A percentile compares a stretch with the other conserved stretches of the same genome.
phyloP scores from a whole-genome alignment of 1,284 basidiomycete species.

The Ganoderma meredithae region DNA sequence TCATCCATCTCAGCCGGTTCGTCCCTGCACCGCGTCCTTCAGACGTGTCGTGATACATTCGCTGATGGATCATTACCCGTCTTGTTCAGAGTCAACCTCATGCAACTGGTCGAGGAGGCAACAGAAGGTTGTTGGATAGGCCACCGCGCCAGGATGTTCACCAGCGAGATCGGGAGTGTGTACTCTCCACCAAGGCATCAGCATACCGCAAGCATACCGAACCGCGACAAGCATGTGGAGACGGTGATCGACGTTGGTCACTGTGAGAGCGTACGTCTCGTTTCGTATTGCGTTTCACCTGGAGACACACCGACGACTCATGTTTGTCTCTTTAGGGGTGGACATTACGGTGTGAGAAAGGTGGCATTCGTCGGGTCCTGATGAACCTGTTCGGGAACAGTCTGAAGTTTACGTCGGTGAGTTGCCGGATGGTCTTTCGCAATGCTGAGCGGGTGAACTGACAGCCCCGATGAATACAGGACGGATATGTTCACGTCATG shows the following conservation, averaged over 20 bases:
- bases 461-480: slow-evolving; percentile 48
- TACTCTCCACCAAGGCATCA: slow-evolving; percentile 81
- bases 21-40: slow-evolving; percentile 27
- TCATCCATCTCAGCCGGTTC: slow-evolving; percentile 73
- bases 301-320: not conserved
- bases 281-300: not conserved
- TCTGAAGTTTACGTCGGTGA: slow-evolving; percentile 87
- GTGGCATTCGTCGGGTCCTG: slow-evolving; percentile 89
- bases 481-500: slow-evolving; percentile 89
- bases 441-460: slow-evolving; percentile 13
- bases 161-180: slow-evolving; percentile 88
- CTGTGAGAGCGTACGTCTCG: slow-evolving; percentile 62
- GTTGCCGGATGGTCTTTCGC: slow-evolving; percentile 29
- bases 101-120: slow-evolving; percentile 93
- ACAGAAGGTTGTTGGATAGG: slow-evolving; percentile 97
- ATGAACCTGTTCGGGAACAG: slow-evolving; percentile 98
- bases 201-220: slow-evolving; percentile 44
- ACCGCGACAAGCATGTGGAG: slow-evolving; percentile 66
- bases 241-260: slow-evolving; percentile 89
- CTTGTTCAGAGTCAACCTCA: slow-evolving; percentile 75
- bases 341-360: slow-evolving; percentile 90
- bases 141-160: slow-evolving; percentile 80
- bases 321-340: slow-evolving; percentile 67
- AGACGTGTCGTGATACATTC: not conserved
- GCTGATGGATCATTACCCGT: not conserved